phyloP scores from a whole-genome alignment of 495 filamentous ascomycete species.

The Rostrohypoxylon terebratum region DNA sequence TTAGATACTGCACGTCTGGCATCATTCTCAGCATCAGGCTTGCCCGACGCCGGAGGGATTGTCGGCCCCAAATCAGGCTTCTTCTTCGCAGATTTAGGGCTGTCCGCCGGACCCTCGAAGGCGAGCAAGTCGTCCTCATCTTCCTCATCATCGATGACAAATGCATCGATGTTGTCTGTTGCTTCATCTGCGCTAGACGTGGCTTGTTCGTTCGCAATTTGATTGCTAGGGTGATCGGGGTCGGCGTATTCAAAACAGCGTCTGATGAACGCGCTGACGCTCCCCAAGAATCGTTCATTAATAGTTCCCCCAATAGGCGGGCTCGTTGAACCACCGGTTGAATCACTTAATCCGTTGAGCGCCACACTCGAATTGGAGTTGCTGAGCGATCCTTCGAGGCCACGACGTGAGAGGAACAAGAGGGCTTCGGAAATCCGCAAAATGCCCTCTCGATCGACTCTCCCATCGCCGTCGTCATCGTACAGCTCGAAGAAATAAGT shows the following conservation, averaged over 20 bases:
- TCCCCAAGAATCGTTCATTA: slow-evolving; percentile 87
- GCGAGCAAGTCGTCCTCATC: slow-evolving; percentile 75
- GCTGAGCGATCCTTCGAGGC: slow-evolving; percentile 77
- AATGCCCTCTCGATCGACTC: slow-evolving; percentile 96
- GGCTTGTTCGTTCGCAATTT: slow-evolving; percentile 48
- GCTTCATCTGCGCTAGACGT: slow-evolving; percentile 38
- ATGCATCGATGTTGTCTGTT: slow-evolving; percentile 62
- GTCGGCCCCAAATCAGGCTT: slow-evolving; percentile 39
- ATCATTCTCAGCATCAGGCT: slow-evolving; percentile 38
- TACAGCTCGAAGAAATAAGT: slow-evolving; percentile 98
- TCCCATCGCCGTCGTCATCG: slow-evolving; percentile 90
- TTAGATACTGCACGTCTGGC: slow-evolving; percentile 60
- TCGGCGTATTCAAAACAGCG: slow-evolving; percentile 99
- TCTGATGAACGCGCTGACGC: slow-evolving; percentile 93
- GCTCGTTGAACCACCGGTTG: slow-evolving; percentile 37
- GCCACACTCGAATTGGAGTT: slow-evolving; percentile 57
- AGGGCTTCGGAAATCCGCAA: slow-evolving; percentile 93
- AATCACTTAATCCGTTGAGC: slow-evolving; percentile 53
- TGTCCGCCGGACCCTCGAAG: slow-evolving; percentile 57
- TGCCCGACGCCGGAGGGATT: slow-evolving; percentile 44
- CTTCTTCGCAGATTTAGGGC: slow-evolving; percentile 51
- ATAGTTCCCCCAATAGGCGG: slow-evolving; percentile 57
- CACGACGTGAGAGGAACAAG: slow-evolving; percentile 88
- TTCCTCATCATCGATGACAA: slow-evolving; percentile 83
- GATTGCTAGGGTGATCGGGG: slow-evolving; percentile 79